Conservation (phyloP, 2,329 filamentous ascomycete species). For the Hypomyces perniciosus region DNA sequence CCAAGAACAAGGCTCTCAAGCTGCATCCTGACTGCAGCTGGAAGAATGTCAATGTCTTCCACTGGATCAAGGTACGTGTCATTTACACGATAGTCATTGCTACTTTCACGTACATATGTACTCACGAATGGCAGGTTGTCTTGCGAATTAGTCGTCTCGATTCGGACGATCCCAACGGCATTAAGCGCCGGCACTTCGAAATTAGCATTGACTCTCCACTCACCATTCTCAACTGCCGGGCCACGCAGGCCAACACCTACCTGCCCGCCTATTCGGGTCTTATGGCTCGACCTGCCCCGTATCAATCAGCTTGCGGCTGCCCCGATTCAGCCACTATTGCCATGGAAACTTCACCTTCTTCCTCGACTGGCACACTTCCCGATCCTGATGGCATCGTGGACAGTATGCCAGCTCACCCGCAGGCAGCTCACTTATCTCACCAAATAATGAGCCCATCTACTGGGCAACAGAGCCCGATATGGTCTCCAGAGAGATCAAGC, state of each 20-base stretch:
- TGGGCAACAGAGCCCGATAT: constrained; percentile 16
- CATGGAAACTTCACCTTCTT: constrained; percentile 63
- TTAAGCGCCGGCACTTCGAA: constrained; percentile 82
- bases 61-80: constrained; percentile 83
- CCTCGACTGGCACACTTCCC: constrained; percentile 47
- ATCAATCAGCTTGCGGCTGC: constrained; percentile 47
- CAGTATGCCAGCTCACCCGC: constrained; percentile 43
- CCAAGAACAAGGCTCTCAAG: constrained; percentile 58
- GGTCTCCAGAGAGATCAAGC: background rate
- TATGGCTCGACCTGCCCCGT: constrained; percentile 42
- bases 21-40: constrained; percentile 90
- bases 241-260: constrained; percentile 83
- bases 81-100: background rate
- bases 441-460: constrained; percentile 26
- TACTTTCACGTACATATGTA: background rate
- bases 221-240: constrained; percentile 85
- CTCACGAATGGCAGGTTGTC: constrained; percentile 57
- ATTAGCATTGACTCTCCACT: constrained; percentile 96
- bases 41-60: constrained; percentile 87
- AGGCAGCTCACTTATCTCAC: constrained; percentile 47
- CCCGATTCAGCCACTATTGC: constrained; percentile 43
- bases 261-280: constrained; percentile 67
- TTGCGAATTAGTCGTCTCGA: constrained; percentile 86
- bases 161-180: constrained; percentile 62
- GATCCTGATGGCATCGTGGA: constrained; percentile 31